phyloP scores from a whole-genome alignment of 805 yeast species.

The Sugiyamaella qingdaonensis region DNA sequence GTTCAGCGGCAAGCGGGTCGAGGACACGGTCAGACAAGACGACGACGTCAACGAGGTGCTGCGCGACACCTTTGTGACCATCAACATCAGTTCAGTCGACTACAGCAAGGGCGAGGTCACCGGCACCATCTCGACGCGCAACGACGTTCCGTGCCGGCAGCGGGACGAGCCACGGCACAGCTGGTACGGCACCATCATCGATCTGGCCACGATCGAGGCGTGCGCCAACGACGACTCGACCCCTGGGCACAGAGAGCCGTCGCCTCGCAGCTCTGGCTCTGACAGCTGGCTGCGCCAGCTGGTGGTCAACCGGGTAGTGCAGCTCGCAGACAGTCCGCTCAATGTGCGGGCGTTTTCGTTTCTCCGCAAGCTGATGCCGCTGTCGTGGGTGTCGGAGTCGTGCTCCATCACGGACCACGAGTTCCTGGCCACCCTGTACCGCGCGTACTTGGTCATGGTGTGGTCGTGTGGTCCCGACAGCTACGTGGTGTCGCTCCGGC shows the following conservation, averaged over 20 bases:
- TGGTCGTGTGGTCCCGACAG: slow-evolving; percentile 1
- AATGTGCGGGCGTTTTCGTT: background rate
- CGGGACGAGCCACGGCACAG: background rate
- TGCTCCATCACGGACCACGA: background rate
- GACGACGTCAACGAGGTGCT: background rate
- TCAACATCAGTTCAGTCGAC: background rate
- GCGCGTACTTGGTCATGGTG: background rate
- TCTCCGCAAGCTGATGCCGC: background rate
- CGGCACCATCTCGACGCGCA: background rate
- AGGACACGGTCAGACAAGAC: background rate
- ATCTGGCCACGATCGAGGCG: background rate
- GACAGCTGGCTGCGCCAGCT: background rate
- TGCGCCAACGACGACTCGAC: background rate
- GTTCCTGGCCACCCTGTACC: background rate
- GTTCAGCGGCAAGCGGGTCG: slow-evolving; percentile 4
- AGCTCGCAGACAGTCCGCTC: background rate
- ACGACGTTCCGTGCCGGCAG: background rate
- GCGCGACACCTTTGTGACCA: background rate
- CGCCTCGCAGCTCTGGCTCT: background rate
- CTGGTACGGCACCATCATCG: background rate
- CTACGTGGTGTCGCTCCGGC: background rate
- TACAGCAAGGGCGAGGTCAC: background rate
- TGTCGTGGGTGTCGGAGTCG: background rate
- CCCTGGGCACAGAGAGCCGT: background rate
- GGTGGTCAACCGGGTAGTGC: background rate